Percentiles rank a stretch among this genome's conserved stretches.
phyloP scores from a whole-genome alignment of 2,329 filamentous ascomycete genomes.

The Venturia oleaginea region DNA sequence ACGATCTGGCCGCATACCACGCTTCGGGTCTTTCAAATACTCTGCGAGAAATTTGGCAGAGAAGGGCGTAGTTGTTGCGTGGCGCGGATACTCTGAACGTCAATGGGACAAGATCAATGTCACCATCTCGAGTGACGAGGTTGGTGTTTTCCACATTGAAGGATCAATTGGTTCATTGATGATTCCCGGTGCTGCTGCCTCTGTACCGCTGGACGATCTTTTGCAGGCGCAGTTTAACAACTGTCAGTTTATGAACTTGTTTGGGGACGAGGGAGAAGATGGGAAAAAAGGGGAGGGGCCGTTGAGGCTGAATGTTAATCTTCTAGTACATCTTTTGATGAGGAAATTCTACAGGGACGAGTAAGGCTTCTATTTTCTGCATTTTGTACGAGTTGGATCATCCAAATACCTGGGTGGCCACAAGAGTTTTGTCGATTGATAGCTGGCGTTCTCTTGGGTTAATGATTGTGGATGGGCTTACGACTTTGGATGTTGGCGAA shows the following conservation, averaged over 20 bases:
- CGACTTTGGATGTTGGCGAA: background rate
- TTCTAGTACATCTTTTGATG: slow-evolving; percentile 93
- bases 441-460: background rate
- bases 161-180: slow-evolving; percentile 88
- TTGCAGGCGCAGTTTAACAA: slow-evolving; percentile 96
- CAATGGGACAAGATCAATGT: slow-evolving; percentile 91
- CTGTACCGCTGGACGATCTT: slow-evolving; percentile 84
- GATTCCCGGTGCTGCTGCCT: slow-evolving; percentile 84
- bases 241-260: slow-evolving; percentile 90
- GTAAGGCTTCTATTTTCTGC: slow-evolving; percentile 13
- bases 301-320: slow-evolving; percentile 87
- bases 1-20: slow-evolving; percentile 83
- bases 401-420: background rate
- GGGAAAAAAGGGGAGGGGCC: slow-evolving; percentile 23
- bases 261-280: slow-evolving; percentile 54
- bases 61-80: slow-evolving; percentile 89
- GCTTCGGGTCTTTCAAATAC: slow-evolving; percentile 98
- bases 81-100: slow-evolving; percentile 70
- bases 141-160: slow-evolving; percentile 88
- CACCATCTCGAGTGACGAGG: slow-evolving; percentile 87
- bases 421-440: background rate
- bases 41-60: slow-evolving; percentile 79
- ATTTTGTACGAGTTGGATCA: background rate
- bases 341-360: slow-evolving; percentile 81
- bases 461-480: background rate